Percentiles rank a stretch among this genome's conserved stretches.
Conservation (phyloP, 2,329 filamentous ascomycete species). For the Coniochaeta sp. region DNA sequence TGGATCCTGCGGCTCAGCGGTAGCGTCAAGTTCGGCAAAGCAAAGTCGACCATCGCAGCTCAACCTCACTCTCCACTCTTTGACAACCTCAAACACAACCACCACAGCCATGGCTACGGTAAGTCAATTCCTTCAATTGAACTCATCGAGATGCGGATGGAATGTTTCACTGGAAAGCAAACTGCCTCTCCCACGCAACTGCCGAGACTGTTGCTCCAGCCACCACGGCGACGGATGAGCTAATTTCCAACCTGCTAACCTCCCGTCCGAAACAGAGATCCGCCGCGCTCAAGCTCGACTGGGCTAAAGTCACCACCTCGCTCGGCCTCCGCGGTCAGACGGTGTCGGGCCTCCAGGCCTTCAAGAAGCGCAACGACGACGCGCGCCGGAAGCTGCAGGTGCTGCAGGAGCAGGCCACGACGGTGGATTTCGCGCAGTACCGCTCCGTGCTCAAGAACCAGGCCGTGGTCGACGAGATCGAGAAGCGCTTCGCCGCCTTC, state of each 20-base stretch:
- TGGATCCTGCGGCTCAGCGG: neutral
- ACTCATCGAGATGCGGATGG: neutral
- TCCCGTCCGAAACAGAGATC: constrained; percentile 66
- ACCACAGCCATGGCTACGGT: constrained; percentile 62
- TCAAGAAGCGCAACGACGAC: constrained; percentile 99
- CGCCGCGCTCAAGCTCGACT: constrained; percentile 99
- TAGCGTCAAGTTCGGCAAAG: constrained; percentile 31
- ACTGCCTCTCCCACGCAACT: neutral
- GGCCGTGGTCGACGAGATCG: constrained; percentile 91
- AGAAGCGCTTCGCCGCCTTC: constrained; percentile 89
- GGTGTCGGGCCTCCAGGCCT: constrained; percentile 80
- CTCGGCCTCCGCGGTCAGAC: constrained; percentile 96
- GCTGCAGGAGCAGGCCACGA: constrained; percentile 76
- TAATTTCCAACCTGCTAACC: constrained; percentile 46
- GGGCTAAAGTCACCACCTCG: constrained; percentile 88
- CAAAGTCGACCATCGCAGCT: constrained; percentile 35
- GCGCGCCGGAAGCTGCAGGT: constrained; percentile 86
- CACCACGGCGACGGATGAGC: constrained; percentile 31
- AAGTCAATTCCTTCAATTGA: constrained; percentile 33
- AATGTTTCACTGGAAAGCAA: neutral
- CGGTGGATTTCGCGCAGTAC: constrained; percentile 92
- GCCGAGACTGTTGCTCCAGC: neutral
- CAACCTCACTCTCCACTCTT: constrained; percentile 43
- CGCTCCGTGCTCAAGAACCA: constrained; percentile 91
- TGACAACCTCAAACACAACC: constrained; percentile 30